phyloP scores from a whole-genome alignment of 208 protist species.

The Novymonas esmeraldas region DNA sequence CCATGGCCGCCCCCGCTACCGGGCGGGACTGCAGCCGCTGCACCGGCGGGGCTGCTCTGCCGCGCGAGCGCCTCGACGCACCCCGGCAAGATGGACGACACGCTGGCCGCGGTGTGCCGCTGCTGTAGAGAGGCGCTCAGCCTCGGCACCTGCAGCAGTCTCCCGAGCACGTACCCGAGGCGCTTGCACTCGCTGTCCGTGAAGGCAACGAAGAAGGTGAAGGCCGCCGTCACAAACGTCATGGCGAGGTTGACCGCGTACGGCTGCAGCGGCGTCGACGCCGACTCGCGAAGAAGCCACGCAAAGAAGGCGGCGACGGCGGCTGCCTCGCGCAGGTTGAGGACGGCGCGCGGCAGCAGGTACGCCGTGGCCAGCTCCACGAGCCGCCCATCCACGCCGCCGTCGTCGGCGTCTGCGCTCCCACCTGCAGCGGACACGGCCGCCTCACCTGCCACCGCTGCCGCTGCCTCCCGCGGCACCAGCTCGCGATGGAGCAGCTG shows the following conservation, averaged over 20 bases:
- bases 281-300: conserved; percentile 41
- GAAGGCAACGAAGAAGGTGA: conserved; percentile 73
- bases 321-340: conserved; percentile 68
- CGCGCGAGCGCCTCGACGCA: conserved; percentile 7
- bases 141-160: conserved; percentile 24
- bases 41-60: not conserved
- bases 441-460: conserved; percentile 6
- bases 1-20: not conserved
- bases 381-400: conserved; percentile 28
- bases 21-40: not conserved
- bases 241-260: conserved; percentile 50
- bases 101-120: not conserved
- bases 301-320: conserved; percentile 65
- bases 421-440: too few relatives aligned
- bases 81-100: conserved; percentile 6
- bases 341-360: conserved; percentile 68
- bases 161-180: conserved; percentile 55
- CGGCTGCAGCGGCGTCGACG: not conserved
- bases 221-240: conserved; percentile 45
- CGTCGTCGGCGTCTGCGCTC: too few relatives aligned
- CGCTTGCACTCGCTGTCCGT: conserved; percentile 82
- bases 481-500: conserved; percentile 11
- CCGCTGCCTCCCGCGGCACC: not conserved
- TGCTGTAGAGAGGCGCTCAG: conserved; percentile 16
- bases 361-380: conserved; percentile 49